Percentiles rank a stretch among this genome's conserved stretches.
phyloP scores from a whole-genome alignment of 192 early-diverging fungal genomes.

The Glomus cerebriforme region DNA sequence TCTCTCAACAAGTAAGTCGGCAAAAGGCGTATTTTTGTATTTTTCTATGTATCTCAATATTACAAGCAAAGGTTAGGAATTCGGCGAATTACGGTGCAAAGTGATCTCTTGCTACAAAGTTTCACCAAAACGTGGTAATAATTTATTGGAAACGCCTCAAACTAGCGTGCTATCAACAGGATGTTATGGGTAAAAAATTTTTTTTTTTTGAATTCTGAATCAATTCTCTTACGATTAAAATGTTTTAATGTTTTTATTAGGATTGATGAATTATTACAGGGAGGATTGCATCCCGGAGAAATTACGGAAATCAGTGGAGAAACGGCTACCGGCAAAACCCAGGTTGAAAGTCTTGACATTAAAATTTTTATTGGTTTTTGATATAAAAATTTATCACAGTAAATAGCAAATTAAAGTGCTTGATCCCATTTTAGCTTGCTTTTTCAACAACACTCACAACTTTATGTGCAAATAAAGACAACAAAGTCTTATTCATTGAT shows the following conservation, averaged over 20 bases:
- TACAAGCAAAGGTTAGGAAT: neutral
- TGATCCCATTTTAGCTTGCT: neutral
- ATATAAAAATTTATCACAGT: too few species aligned
- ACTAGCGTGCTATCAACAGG: neutral
- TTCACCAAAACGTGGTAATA: neutral
- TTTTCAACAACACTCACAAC: neutral
- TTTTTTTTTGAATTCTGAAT: neutral
- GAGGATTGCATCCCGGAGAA: slow-evolving; percentile 27
- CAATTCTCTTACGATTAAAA: too few species aligned
- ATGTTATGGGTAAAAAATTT: neutral
- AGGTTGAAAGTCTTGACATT: neutral
- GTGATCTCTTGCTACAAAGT: slow-evolving; percentile 5
- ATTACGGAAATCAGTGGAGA: slow-evolving; percentile 28
- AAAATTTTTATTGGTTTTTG: neutral
- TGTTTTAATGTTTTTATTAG: neutral
- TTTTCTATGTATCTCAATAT: neutral
- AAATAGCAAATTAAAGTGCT: neutral
- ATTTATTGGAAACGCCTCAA: neutral
- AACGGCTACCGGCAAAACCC: slow-evolving; percentile 28
- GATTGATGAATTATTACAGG: slow-evolving; percentile 23
- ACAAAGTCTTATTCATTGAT: slow-evolving; percentile 31
- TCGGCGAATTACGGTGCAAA: neutral
- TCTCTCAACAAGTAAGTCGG: neutral
- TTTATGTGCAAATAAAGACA: neutral
- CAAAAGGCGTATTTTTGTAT: neutral